Conservation (phyloP, 345 rosid species). For the Viola odorata region DNA sequence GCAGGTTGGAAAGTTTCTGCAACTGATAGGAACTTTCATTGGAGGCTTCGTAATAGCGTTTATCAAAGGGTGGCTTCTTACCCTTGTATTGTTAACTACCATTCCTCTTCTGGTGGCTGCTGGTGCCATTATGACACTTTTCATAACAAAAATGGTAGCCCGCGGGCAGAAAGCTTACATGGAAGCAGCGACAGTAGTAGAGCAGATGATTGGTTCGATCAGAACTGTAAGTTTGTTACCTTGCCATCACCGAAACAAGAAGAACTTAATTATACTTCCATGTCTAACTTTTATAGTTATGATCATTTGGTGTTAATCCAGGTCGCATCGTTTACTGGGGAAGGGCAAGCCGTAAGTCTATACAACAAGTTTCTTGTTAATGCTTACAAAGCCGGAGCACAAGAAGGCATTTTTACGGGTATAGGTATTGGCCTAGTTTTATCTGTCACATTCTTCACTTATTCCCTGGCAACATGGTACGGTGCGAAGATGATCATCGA, state of each 20-base stretch:
- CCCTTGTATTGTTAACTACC: conserved; percentile 12
- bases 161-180: conserved; percentile 15
- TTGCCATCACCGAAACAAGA: not conserved
- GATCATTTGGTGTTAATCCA: conserved; percentile 8
- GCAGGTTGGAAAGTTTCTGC: conserved; percentile 25
- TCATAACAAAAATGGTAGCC: conserved; percentile 12
- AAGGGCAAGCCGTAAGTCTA: conserved; percentile 41
- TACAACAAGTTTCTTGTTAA: conserved; percentile 41
- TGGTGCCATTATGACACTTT: conserved; percentile 13
- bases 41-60: conserved; percentile 18
- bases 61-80: conserved; percentile 18
- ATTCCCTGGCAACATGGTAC: conserved; percentile 52
- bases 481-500: conserved; percentile 52
- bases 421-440: conserved; percentile 37
- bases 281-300: not conserved
- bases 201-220: conserved; percentile 18
- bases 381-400: conserved; percentile 45
- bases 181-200: conserved; percentile 14
- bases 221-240: conserved; percentile 20
- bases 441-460: conserved; percentile 37
- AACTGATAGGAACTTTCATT: conserved; percentile 10
- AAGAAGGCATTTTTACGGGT: conserved; percentile 52
- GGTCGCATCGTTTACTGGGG: conserved; percentile 73
- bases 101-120: conserved; percentile 13
- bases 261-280: no score